Conservation (phyloP, 345 rosid species). For the Eucalyptus lansdowneana region DNA sequence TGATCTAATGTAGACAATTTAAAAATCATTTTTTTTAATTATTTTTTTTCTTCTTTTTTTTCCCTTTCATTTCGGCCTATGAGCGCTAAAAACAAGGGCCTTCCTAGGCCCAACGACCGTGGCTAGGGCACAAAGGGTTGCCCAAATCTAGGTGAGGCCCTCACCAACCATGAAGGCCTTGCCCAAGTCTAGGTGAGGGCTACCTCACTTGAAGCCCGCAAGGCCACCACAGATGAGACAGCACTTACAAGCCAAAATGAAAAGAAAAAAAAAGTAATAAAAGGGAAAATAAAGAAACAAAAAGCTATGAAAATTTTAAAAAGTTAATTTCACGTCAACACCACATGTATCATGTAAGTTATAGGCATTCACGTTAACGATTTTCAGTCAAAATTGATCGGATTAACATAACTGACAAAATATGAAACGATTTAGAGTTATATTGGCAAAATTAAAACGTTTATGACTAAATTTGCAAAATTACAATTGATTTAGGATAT, state of each 20-base stretch:
- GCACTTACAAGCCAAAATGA: not conserved
- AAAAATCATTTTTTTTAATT: too few relatives aligned
- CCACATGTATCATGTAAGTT: too few relatives aligned
- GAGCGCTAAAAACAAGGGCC: not conserved
- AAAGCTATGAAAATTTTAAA: too few relatives aligned
- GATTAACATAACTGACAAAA: too few relatives aligned
- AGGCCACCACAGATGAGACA: too few relatives aligned
- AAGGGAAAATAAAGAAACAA: not conserved
- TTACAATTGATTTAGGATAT: not conserved
- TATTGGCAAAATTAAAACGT: too few relatives aligned
- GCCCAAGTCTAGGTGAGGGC: not conserved
- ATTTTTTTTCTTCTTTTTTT: fast-evolving
- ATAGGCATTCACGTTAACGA: fast-evolving
- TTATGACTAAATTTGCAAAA: not conserved
- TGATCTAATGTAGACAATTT: fast-evolving
- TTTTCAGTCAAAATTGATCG: fast-evolving
- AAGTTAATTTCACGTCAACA: too few relatives aligned
- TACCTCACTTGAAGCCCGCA: too few relatives aligned
- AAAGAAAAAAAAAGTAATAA: not conserved
- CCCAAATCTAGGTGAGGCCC: fast-evolving
- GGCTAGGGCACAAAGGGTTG: fast-evolving
- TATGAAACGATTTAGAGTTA: too few relatives aligned
- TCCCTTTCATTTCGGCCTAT: not conserved
- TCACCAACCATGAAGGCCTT: not conserved
- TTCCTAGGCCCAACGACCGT: fast-evolving